phyloP scores from a whole-genome alignment of 176 grass and related monocot genomes.

The Eleusine indica region DNA sequence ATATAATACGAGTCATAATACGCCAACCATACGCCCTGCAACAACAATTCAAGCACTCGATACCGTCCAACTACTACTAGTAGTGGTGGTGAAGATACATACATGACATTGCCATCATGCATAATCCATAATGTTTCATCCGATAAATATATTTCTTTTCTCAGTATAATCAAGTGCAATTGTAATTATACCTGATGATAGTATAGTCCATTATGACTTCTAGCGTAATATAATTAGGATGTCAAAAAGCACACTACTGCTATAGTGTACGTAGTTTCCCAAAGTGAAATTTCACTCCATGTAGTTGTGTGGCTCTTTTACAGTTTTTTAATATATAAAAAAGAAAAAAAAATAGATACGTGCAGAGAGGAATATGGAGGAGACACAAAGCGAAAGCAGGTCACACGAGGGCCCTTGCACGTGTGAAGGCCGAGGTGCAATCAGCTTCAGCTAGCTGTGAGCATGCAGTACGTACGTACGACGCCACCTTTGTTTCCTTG shows the following conservation, averaged over 20 bases:
- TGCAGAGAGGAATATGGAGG: constrained; percentile 10
- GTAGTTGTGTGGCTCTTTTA: neutral
- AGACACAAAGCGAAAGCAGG: constrained; percentile 30
- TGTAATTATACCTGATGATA: neutral
- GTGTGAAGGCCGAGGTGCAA: constrained; percentile 43
- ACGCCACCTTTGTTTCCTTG: constrained; percentile 31
- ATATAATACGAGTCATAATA: neutral
- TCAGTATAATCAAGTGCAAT: neutral
- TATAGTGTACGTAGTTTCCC: neutral
- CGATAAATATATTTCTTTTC: neutral
- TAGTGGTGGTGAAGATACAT: constrained; percentile 27
- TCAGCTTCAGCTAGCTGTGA: constrained; percentile 36
- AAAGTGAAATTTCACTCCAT: neutral
- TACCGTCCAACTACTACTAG: neutral
- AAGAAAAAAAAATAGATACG: neutral
- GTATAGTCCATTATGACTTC: neutral
- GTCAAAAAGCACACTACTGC: neutral
- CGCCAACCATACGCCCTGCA: neutral
- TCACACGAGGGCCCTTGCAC: constrained; percentile 45
- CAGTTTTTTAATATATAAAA: no score
- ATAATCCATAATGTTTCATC: neutral
- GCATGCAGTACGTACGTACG: neutral
- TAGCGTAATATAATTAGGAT: neutral
- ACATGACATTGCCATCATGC: constrained; percentile 12
- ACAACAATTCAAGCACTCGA: neutral